Base-by-base conservation (phyloP, 2,329 filamentous ascomycete species). In the Emergomyces orientalis region DNA sequence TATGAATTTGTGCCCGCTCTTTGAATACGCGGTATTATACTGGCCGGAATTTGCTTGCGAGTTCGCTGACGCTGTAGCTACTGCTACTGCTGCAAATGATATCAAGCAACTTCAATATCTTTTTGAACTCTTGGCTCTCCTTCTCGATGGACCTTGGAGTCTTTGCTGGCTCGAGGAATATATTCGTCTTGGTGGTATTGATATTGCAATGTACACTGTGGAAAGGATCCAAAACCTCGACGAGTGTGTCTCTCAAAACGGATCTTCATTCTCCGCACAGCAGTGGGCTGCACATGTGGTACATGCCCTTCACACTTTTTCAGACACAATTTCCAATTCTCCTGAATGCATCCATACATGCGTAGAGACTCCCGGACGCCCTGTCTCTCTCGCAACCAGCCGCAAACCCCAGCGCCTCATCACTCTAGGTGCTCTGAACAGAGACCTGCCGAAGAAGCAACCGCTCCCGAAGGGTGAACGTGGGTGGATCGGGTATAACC, bases 21-120 rank as follows among this genome's bases (percentile, higher is more conserved):
- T 61, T n/a, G 59, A 61, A 55, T 61, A 39, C 37, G 59, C 59
- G n/a, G 59, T 61, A 25, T 55, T 61, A 43, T 61, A 61, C 51
- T 61, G 59, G 59, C 59, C 59, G 30, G 59, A 55, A 55, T 61
- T 61, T 55, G 59, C 51, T 7, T 61, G 45, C 49, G 45, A 49
- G 11, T 41, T 55, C 41, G 51, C 45, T 27, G 51, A 54, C 8
- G 37, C 59, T 11, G 14, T 55, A 55, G 2, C 32, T 41, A 37
- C 14, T n/a, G 2, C 32, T 41, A 37, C 14, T n/a, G 47, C 22
- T 13, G 59, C 25, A 8, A 43, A 45, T 25, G 7, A 32, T 32
- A 41, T 39, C 22, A 14, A 37, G 5, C 59, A 54, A 43, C 14
- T 22, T 8, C 13, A 41, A 43, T 30, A 39, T 54, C 17, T 54